phyloP scores from a whole-genome alignment of 345 rosid genomes.

The Heritiera fomes region DNA sequence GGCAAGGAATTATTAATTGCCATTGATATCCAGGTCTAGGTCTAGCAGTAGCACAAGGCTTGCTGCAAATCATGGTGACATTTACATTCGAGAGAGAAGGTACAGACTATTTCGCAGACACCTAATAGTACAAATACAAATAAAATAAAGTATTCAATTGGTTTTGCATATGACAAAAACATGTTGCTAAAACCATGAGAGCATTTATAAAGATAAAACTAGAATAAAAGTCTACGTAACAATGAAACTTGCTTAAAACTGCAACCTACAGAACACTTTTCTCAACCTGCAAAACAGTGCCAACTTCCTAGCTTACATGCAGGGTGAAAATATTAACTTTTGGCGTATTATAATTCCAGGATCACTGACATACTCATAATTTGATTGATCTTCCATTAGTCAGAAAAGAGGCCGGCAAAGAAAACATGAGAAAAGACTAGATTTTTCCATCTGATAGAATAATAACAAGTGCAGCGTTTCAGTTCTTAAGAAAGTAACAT shows the following conservation, averaged over 20 bases:
- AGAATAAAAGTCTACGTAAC: neutral
- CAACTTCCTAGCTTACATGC: neutral
- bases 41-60: neutral
- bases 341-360: neutral
- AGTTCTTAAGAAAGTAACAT: constrained; percentile 27
- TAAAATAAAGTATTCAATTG: neutral
- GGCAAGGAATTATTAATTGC: neutral
- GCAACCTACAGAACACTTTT: constrained; percentile 2
- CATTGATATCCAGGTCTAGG: neutral
- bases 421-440: neutral
- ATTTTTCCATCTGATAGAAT: constrained; percentile 4
- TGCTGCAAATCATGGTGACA: neutral
- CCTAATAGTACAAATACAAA: neutral
- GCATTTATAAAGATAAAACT: neutral
- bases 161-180: neutral
- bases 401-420: neutral
- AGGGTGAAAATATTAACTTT: neutral
- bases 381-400: neutral
- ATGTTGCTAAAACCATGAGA: neutral
- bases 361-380: neutral
- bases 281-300: neutral
- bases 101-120: neutral
- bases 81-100: neutral
- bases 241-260: neutral
- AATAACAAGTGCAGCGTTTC: constrained; percentile 5